A percentile compares a stretch with the other conserved stretches of the same genome.
Conservation (phyloP, 345 rosid genomes). For the Populus euphratica region DNA sequence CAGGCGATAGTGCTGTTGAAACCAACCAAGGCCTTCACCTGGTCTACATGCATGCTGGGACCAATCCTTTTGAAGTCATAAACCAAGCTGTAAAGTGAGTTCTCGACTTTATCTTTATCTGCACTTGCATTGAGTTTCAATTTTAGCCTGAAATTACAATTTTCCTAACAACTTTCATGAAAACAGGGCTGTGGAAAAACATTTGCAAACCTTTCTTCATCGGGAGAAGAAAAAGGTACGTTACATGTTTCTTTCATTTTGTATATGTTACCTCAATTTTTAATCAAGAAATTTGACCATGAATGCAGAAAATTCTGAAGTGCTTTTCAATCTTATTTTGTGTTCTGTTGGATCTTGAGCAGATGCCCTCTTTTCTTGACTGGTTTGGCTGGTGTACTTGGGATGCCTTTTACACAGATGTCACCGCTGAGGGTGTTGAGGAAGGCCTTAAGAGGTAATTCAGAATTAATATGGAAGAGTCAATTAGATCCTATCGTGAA, state of each 20-base stretch:
- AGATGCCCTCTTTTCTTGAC: slow-evolving; percentile 86
- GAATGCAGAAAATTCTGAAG: neutral
- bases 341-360: slow-evolving; percentile 12
- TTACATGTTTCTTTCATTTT: neutral
- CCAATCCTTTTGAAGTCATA: slow-evolving; percentile 94
- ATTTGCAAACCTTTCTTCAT: slow-evolving; percentile 82
- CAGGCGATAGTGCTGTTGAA: slow-evolving; percentile 89
- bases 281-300: neutral
- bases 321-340: slow-evolving; percentile 7
- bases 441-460: slow-evolving; percentile 85
- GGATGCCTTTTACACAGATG: slow-evolving; percentile 98
- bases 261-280: neutral
- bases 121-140: neutral
- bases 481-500: neutral
- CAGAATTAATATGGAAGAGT: slow-evolving; percentile 5
- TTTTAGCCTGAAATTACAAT: neutral
- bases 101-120: neutral
- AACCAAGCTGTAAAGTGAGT: slow-evolving; percentile 83
- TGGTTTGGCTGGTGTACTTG: slow-evolving; percentile 99
- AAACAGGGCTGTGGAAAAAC: slow-evolving; percentile 75
- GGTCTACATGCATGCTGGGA: slow-evolving; percentile 92
- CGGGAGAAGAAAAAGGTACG: slow-evolving; percentile 84
- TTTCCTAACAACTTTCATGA: neutral
- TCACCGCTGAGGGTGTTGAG: slow-evolving; percentile 90
- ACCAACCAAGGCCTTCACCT: slow-evolving; percentile 81